Evolutionary conservation across 371 early-diverging fungal genomes (phyloP), one percentile per base, ranked within the genome.

Genomic region (Mortierella sp.): DNA sequence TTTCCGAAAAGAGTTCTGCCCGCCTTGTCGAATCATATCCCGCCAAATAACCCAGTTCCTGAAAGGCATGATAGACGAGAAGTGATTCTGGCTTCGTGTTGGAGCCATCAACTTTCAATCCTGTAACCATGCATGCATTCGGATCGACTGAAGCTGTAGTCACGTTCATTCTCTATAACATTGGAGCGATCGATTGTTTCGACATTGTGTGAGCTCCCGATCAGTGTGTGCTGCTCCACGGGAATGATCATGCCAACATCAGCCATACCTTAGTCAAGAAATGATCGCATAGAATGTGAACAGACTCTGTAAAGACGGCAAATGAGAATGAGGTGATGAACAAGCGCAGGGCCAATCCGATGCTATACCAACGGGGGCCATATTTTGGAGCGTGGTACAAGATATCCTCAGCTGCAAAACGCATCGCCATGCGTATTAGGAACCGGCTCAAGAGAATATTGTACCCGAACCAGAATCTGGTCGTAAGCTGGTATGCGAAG

Each of bases 221-320:
- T 28, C 23, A 38, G n/a, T 48, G 38, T 18, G 21, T 23, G 2
- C 10, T 30, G 9, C n/a, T 0, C n/a, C 16, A n/a, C 30, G 49
- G 12, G 24, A 2, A 28, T 30, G 28, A 50, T 8, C 21, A 28
- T 16, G 27, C 14, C 51, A 50, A 12, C 12, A 45, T 18, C 3
- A 24, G 12, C 30, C 54, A 42, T 72, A 78, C 82, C 71, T 57
- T 61, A 8, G 63, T 61, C 45, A 79, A 72, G 62, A 63, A 70
- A 8, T 71, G 74, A 49, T 87, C 83, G 38, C 80, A 83, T 6
- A 86, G 43, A 21, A 81, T 73, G 57, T 88, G 82, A 16, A 80
- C 55, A 19, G 82, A 64, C 46, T 86, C 83, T 68, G 80, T 81
- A 13, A 72, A 58, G 16, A 63, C 58, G 2, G 67, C 27, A 34